Evolutionary conservation across 192 early-diverging fungal species (phyloP).

Genomic region (Dissophora globulifera): DNA sequence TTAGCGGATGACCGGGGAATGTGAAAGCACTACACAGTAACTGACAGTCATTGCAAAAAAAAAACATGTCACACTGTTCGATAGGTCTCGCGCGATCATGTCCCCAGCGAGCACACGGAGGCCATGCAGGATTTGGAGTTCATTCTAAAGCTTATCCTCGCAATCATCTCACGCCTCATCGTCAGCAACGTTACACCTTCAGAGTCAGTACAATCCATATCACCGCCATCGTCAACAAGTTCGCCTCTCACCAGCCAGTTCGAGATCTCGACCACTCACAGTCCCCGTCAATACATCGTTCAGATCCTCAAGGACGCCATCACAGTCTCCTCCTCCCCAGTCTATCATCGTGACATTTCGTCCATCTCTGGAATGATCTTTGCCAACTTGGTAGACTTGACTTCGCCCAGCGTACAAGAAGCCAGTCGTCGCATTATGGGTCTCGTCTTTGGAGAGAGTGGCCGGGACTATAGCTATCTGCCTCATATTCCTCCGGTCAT

Average conservation of each 20-base stretch:
- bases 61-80: not conserved
- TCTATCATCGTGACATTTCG: constrained; percentile 47
- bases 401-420: constrained; percentile 27
- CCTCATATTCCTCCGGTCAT: constrained; percentile 31
- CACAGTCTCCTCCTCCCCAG: constrained; percentile 38
- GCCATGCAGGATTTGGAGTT: constrained; percentile 50
- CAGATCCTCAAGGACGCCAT: constrained; percentile 50
- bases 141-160: constrained; percentile 48
- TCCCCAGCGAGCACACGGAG: constrained; percentile 27
- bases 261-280: constrained; percentile 32
- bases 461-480: constrained; percentile 12
- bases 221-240: not conserved
- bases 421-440: constrained; percentile 13
- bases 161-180: constrained; percentile 46
- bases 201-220: no score
- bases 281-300: constrained; percentile 22
- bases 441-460: constrained; percentile 35
- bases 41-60: not conserved
- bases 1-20: no score
- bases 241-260: constrained; percentile 1
- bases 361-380: constrained; percentile 53
- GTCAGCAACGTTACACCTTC: constrained; percentile 14
- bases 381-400: constrained; percentile 45
- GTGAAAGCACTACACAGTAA: no score
- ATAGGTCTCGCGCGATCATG: constrained; percentile 30